Percentiles rank a stretch among this genome's conserved stretches.
Evolutionary conservation across 169 alveolate species (phyloP).

Genomic region (Cryptosporidium xiaoi): DNA sequence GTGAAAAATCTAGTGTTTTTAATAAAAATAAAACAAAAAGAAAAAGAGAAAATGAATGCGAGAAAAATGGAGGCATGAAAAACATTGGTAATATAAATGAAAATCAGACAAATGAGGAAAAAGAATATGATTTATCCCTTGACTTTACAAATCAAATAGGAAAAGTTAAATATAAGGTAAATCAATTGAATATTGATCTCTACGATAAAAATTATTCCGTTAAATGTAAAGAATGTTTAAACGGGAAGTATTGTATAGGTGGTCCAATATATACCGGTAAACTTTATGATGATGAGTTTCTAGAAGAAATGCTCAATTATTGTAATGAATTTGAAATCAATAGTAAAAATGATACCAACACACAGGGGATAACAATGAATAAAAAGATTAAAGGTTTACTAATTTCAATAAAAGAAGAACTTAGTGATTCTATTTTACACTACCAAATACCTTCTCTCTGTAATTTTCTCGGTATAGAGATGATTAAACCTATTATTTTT

Average conservation of each 20-base stretch:
- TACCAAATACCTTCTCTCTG: slow-evolving; percentile 81
- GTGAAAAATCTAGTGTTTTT: slow-evolving; percentile 58
- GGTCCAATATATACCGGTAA: slow-evolving; percentile 84
- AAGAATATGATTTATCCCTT: neutral
- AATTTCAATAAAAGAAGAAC: slow-evolving; percentile 76
- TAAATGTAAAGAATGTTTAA: slow-evolving; percentile 32
- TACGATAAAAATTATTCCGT: neutral
- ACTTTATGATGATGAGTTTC: slow-evolving; percentile 78
- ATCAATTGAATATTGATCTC: slow-evolving; percentile 21
- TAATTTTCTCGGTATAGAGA: slow-evolving; percentile 75
- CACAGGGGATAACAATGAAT: slow-evolving; percentile 41
- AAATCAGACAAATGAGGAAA: slow-evolving; percentile 24
- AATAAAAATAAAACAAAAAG: too few species aligned
- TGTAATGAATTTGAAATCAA: slow-evolving; percentile 49
- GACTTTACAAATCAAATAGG: neutral
- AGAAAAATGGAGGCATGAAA: slow-evolving; percentile 4
- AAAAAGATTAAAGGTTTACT: slow-evolving; percentile 55
- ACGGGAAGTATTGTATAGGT: slow-evolving; percentile 76
- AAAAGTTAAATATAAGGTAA: slow-evolving; percentile 17
- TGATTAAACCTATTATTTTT: slow-evolving; percentile 76
- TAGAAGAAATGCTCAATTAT: slow-evolving; percentile 70
- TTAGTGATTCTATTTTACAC: slow-evolving; percentile 78
- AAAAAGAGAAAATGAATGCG: slow-evolving; percentile 21
- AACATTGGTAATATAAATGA: slow-evolving; percentile 2
- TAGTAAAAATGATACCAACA: neutral